Conservation (phyloP, 352 stramenopile genomes). For the Phytophthora constricta region DNA sequence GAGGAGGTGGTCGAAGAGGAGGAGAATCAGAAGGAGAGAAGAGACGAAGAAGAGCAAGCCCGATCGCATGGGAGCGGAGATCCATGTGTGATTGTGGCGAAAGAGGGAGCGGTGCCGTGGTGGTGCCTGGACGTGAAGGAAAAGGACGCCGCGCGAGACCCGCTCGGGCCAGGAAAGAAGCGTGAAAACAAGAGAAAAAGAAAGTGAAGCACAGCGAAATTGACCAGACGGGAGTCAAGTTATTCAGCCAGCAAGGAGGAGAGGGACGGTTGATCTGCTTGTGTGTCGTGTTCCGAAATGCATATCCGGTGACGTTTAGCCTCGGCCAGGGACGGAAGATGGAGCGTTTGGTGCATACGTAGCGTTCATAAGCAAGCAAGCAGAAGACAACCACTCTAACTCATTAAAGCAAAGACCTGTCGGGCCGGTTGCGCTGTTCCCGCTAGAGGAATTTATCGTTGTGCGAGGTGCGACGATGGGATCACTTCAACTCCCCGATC, state of each 20-base stretch:
- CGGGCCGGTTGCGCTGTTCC: slow-evolving; percentile 20
- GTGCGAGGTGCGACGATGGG: too few species aligned
- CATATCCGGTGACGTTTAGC: slow-evolving; percentile 40
- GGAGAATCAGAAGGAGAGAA: slow-evolving; percentile 26
- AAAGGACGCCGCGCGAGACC: slow-evolving; percentile 8
- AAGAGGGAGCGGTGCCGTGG: slow-evolving; percentile 8
- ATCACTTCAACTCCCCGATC: slow-evolving; percentile 1
- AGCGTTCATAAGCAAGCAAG: slow-evolving; percentile 42
- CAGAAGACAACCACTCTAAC: slow-evolving; percentile 26
- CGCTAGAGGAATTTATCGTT: slow-evolving; percentile 8
- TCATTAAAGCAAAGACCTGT: slow-evolving; percentile 41
- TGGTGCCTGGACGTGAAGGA: too few species aligned
- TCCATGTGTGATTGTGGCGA: slow-evolving; percentile 22
- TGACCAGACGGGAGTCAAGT: slow-evolving; percentile 28
- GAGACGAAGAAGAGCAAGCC: slow-evolving; percentile 24
- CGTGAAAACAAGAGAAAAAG: slow-evolving; percentile 34
- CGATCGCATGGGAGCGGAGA: slow-evolving; percentile 24
- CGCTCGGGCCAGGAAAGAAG: slow-evolving; percentile 17
- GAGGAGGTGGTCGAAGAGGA: slow-evolving; percentile 27
- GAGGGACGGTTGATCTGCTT: slow-evolving; percentile 23
- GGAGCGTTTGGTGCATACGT: slow-evolving; percentile 33
- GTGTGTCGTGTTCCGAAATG: slow-evolving; percentile 36
- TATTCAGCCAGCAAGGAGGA: slow-evolving; percentile 34
- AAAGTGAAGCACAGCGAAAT: slow-evolving; percentile 24
- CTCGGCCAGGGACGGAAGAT: slow-evolving; percentile 15